These are phyloP conservation scores for Picea abies DNA, from an alignment of 83 land plant genomes.

Conservation along the genomic window DNA sequence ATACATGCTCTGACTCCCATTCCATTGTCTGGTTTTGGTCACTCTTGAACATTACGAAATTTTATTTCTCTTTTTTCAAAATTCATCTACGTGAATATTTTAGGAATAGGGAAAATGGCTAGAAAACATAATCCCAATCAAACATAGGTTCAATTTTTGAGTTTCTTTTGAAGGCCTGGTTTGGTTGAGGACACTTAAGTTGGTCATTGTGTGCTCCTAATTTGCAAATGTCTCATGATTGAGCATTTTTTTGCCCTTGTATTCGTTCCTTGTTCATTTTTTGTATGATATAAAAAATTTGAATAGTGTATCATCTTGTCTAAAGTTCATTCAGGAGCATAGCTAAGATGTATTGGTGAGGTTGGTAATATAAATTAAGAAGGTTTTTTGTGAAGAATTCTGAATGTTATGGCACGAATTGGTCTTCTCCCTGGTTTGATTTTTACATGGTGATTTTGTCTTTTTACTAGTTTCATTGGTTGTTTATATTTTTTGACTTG, in stretches of 20 bases:
- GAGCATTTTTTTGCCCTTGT: neutral
- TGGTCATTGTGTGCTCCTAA: neutral
- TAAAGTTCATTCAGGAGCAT: neutral
- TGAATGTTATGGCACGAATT: neutral
- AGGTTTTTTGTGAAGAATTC: neutral
- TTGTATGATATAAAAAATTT: neutral
- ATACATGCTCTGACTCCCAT: too few species aligned
- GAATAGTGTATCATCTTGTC: neutral
- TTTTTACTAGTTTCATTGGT: neutral
- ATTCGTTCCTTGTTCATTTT: neutral
- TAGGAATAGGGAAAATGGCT: neutral
- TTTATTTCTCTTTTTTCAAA: neutral
- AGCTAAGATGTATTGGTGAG: neutral
- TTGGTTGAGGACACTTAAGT: neutral
- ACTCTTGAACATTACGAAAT: too few species aligned
- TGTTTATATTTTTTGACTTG: conserved; percentile 1
- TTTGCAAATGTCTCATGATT: neutral
- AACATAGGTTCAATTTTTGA: neutral
- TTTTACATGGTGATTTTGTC: neutral
- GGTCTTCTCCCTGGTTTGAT: neutral
- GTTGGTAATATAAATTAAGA: neutral
- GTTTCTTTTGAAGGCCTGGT: neutral
- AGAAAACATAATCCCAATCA: neutral
- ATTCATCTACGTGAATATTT: neutral
- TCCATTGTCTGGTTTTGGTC: too few species aligned